These are phyloP conservation scores for Magnaporthiopsis poae DNA, from an alignment of 2,329 filamentous ascomycete genomes.

Conservation along the genomic window DNA sequence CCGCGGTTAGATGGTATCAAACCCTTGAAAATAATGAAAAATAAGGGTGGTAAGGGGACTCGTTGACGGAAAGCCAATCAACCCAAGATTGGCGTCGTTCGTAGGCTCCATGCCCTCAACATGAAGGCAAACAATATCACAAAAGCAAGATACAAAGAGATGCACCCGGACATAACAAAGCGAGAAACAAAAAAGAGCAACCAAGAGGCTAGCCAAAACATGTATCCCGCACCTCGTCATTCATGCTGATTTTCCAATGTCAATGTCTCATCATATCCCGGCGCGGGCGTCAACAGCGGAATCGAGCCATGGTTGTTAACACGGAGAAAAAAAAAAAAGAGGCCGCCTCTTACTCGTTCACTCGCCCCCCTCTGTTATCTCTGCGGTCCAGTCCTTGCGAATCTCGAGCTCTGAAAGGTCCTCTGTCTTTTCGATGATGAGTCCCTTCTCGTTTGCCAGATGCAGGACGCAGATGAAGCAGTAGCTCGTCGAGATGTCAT, in stretches of 20 bases:
- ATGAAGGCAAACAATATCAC: neutral
- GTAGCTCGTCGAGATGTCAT: slow-evolving; percentile 84
- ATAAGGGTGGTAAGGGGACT: too few species aligned
- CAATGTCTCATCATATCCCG: neutral
- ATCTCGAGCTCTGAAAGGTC: slow-evolving; percentile 52
- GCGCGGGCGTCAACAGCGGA: neutral
- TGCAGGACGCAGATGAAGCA: slow-evolving; percentile 93
- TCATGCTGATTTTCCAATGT: neutral
- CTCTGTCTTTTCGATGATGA: slow-evolving; percentile 59
- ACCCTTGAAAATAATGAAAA: too few species aligned
- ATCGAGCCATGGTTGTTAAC: too few species aligned
- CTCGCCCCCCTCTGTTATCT: slow-evolving; percentile 36
- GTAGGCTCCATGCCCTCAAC: too few species aligned
- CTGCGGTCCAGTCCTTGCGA: slow-evolving; percentile 51
- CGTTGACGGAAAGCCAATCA: too few species aligned
- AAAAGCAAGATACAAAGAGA: neutral
- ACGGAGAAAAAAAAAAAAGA: neutral
- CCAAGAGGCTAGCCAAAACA: neutral
- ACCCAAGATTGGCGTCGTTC: too few species aligned
- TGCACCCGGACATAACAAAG: too few species aligned
- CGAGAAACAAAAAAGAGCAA: neutral
- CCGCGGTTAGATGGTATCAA: too few species aligned
- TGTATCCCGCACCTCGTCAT: neutral
- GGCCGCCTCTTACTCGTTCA: slow-evolving; percentile 12
- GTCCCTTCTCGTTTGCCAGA: slow-evolving; percentile 83